Evolutionary conservation across 805 yeast genomes (phyloP).

Genomic region (Teunomyces pallodes): DNA sequence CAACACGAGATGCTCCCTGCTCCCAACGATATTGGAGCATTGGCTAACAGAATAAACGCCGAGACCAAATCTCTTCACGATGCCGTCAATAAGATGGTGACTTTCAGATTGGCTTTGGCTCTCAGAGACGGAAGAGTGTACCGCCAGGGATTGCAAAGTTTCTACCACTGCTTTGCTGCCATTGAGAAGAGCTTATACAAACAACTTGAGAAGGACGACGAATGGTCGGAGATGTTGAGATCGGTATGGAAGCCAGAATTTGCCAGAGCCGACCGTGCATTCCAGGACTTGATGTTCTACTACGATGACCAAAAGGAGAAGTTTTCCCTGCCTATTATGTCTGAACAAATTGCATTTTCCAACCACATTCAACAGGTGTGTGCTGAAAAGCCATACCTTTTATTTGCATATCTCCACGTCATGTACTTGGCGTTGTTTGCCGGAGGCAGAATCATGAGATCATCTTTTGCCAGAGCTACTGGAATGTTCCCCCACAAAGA

Average conservation of each 20-base stretch:
- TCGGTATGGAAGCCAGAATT: conserved; percentile 70
- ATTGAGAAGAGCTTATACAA: conserved; percentile 52
- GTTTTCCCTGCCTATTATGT: conserved; percentile 56
- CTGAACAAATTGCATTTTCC: conserved; percentile 59
- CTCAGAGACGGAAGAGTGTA: conserved; percentile 71
- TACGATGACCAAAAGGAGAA: conserved; percentile 55
- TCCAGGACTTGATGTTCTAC: conserved; percentile 64
- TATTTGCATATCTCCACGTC: conserved; percentile 81
- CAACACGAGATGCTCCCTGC: conserved; percentile 64
- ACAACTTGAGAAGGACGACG: conserved; percentile 40
- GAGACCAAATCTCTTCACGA: conserved; percentile 68
- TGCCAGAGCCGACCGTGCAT: conserved; percentile 56
- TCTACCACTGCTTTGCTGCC: conserved; percentile 66
- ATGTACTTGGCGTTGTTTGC: conserved; percentile 84
- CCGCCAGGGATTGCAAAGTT: conserved; percentile 76
- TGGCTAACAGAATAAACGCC: conserved; percentile 75
- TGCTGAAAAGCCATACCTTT: conserved; percentile 61
- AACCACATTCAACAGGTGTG: conserved; percentile 57
- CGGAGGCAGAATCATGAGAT: conserved; percentile 74
- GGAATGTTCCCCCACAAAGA: conserved; percentile 75
- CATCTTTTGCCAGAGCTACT: conserved; percentile 60
- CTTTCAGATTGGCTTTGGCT: conserved; percentile 70
- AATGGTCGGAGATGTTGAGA: conserved; percentile 48
- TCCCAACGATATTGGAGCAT: conserved; percentile 78
- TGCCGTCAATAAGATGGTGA: conserved; percentile 64